These are phyloP conservation scores for Thelonectria rubi DNA, from an alignment of 2,329 filamentous ascomycete species.

Conservation along the genomic window DNA sequence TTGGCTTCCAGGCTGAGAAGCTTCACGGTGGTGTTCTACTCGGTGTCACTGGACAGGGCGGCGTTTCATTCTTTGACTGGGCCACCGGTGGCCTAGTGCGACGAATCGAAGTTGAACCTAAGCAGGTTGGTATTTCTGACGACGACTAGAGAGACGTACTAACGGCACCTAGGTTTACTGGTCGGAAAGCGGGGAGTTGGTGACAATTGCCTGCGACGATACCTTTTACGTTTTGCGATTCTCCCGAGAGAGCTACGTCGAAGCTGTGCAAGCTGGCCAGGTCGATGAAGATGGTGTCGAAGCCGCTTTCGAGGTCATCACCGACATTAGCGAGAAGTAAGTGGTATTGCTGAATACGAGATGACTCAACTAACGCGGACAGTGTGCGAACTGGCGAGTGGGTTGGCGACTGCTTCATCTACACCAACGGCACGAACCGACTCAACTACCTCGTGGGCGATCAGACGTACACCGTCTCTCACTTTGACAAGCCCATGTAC, in stretches of 20 bases:
- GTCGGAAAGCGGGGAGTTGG: constrained; percentile 95
- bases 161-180: constrained; percentile 77
- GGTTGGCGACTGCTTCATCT: constrained; percentile 99
- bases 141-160: constrained; percentile 5
- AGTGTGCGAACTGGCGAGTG: constrained; percentile 94
- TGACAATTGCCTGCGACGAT: constrained; percentile 92
- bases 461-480: constrained; percentile 96
- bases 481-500: constrained; percentile 96
- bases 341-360: constrained; percentile 28
- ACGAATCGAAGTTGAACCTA: constrained; percentile 84
- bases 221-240: constrained; percentile 94
- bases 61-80: constrained; percentile 98
- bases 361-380: constrained; percentile 21
- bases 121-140: constrained; percentile 47
- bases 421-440: constrained; percentile 96
- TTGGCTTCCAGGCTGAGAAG: constrained; percentile 94
- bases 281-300: constrained; percentile 93
- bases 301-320: constrained; percentile 94
- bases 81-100: constrained; percentile 86
- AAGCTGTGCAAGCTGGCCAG: constrained; percentile 82
- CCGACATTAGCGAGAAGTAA: constrained; percentile 90
- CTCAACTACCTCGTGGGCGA: constrained; percentile 98
- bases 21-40: constrained; percentile 88
- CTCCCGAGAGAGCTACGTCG: constrained; percentile 86
- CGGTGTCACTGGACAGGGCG: constrained; percentile 93